A percentile compares a stretch with the other conserved stretches of the same genome.
phyloP scores from a whole-genome alignment of 352 stramenopile genomes.

The Phytopythium litorale region DNA sequence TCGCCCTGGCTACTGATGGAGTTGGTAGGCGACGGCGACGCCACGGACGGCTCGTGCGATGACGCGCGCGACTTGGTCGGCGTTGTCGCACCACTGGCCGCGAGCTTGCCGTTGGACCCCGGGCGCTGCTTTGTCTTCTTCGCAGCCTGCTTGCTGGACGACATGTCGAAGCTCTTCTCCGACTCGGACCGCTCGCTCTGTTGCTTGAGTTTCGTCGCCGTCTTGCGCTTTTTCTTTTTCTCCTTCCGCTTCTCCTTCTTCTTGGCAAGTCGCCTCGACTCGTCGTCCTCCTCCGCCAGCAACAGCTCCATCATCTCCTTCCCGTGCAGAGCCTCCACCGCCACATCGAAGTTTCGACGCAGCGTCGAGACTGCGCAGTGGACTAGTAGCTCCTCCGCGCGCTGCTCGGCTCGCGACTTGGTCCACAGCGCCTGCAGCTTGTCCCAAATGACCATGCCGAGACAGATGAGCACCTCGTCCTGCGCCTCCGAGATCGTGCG shows the following conservation, averaged over 20 bases:
- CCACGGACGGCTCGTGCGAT: slow-evolving; percentile 13
- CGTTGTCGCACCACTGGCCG: slow-evolving; percentile 14
- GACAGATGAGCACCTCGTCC: slow-evolving; percentile 83
- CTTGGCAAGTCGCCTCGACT: slow-evolving; percentile 65
- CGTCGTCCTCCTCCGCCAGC: slow-evolving; percentile 80
- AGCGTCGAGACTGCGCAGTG: slow-evolving; percentile 75
- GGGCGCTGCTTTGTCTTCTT: slow-evolving; percentile 19
- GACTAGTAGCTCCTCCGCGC: slow-evolving; percentile 71
- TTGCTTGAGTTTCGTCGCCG: slow-evolving; percentile 68
- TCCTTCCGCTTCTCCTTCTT: slow-evolving; percentile 89
- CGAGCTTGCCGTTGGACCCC: slow-evolving; percentile 17
- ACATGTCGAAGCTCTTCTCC: slow-evolving; percentile 24
- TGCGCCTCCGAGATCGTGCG: slow-evolving; percentile 83
- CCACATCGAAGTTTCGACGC: slow-evolving; percentile 79
- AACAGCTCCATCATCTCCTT: slow-evolving; percentile 88
- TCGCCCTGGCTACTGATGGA: slow-evolving; percentile 38
- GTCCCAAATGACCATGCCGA: slow-evolving; percentile 88
- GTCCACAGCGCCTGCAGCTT: slow-evolving; percentile 85
- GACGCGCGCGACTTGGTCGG: slow-evolving; percentile 11
- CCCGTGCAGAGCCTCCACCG: slow-evolving; percentile 77
- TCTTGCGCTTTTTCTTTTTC: slow-evolving; percentile 89
- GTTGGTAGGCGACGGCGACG: slow-evolving; percentile 40
- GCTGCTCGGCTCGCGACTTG: slow-evolving; percentile 71
- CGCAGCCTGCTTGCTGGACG: slow-evolving; percentile 1
- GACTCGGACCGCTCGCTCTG: slow-evolving; percentile 28